Base-by-base conservation (phyloP, 345 rosid genomes). In the Ceriops tagal region DNA sequence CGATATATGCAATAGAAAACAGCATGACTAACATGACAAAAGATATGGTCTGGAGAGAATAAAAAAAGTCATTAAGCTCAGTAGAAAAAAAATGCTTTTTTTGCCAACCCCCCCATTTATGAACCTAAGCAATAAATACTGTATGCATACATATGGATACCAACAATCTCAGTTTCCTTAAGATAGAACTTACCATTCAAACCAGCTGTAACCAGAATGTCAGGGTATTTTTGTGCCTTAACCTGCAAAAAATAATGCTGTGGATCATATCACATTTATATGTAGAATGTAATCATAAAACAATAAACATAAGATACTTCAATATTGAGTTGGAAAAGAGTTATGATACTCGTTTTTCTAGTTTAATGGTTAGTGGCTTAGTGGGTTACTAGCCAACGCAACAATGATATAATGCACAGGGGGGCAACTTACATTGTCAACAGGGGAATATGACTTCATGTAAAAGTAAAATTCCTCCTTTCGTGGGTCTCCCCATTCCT, bases 401-500 rank as follows among this genome's bases (percentile, higher is more conserved):
- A 56, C 46, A 11, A 31, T 24, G 19, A 27, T 64, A 65, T 22
- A 37, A 30, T 58, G 57, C 58, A 51, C 58, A 61, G 46, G 34
- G 28, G 20, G 39, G 8, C 5, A 35, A 64, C 87, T 80, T 68
- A 88, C 98, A 80, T 91, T 91, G 75, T 91, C 98, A 46, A 93
- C 93, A 47, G 98, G 98, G 21, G 98, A 91, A 77, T 93, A 93
- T 28, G 98, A 85, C 82, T 91, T 93, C 93, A 93, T 89, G 73
- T 91, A 93, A 75, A 30, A 78, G 85, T 91, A 91, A 80, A 75
- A 93, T 62, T 91, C 95, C 79, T 88, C 91, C 77, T 84, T 85
- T 62, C 97, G 87, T 27, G 98, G 98, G 73, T 93, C 98, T 71
- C 96, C 97, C 98, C 98, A 93, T 80, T 93, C 97, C 98, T 93